Base-by-base conservation (phyloP, 75 land plant genomes). In the Pinus taeda region DNA sequence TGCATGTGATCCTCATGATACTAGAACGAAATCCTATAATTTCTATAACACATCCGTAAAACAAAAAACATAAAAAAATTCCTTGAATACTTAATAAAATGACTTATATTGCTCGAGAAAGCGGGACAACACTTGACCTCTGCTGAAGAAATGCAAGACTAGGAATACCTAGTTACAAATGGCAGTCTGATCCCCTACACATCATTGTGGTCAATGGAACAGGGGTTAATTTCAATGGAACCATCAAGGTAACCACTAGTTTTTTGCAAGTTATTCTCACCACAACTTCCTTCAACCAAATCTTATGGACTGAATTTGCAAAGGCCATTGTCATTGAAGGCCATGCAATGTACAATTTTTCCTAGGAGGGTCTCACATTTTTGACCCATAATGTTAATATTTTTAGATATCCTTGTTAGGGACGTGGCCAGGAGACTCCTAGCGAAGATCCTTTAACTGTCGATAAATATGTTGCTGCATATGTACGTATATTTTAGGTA, bases 121-220 rank as follows among this genome's bases (percentile, higher is more conserved):
- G 80, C 92, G 66, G 75, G 49, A 13, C 95, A 87, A 80, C 90
- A 94, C 45, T 86, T 81, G 78, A 87, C 85, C 78, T 66, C 78
- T 59, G 88, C 87, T 64, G 74, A 82, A 21, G 76, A 69, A 57
- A 74, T 90, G 84, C 91, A 6, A 61, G 93, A 56, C 82, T 96
- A 56, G 95, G 93, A 4, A 74, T 96, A 57, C 95, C 97, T 15
- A 59, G 91, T 29, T 94, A 92, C 76, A 74, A 96, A 71, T 96
- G 98, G 98, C 94, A 97, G 98, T 90, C 92, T 11, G 98, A 96
- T 76, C 87, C 90, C 6, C 88, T 96, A 55, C 98, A 96, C 76
- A 97, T 97, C 30, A 45, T 94, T 45, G 91, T 94, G 65, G n/a
- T 78, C 79, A 91, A 92, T 57, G 93, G 97, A 74, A 95, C 97